These are phyloP conservation scores for Candida broadrunensis DNA, from an alignment of 805 yeast species.

Conservation along the genomic window DNA sequence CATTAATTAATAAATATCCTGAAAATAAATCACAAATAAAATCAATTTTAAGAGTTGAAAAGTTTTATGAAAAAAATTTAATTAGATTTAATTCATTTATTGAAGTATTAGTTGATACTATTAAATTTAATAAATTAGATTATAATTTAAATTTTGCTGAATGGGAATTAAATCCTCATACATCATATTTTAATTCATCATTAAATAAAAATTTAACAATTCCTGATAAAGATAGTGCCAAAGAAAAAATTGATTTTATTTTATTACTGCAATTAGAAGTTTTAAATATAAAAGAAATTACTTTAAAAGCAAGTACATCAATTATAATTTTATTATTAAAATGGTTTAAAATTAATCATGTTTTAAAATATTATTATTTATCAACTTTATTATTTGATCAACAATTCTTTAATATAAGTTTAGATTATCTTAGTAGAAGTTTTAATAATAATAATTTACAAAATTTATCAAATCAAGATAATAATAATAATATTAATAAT, in stretches of 20 bases:
- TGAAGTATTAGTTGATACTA: constrained; percentile 58
- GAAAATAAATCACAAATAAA: constrained; percentile 30
- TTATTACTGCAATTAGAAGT: constrained; percentile 50
- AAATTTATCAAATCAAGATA: constrained; percentile 11
- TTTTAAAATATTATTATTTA: constrained; percentile 75
- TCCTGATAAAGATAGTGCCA: constrained; percentile 8
- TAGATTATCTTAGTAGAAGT: constrained; percentile 31
- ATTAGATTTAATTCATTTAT: constrained; percentile 62
- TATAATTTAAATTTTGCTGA: constrained; percentile 33
- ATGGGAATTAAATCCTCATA: constrained; percentile 30
- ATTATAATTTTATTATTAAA: constrained; percentile 51
- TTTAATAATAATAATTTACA: constrained; percentile 36
- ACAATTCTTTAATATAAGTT: constrained; percentile 41
- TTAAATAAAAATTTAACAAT: constrained; percentile 2
- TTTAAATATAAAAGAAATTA: constrained; percentile 57
- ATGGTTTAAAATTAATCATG: constrained; percentile 81
- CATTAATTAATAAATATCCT: constrained; percentile 25
- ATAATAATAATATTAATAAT: constrained; percentile 8
- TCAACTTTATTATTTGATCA: constrained; percentile 72
- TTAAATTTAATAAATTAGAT: constrained; percentile 51
- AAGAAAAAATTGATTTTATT: constrained; percentile 17
- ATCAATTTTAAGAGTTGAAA: constrained; percentile 55
- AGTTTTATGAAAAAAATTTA: constrained; percentile 51
- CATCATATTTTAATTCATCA: constrained; percentile 18
- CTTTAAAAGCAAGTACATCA: constrained; percentile 57